A percentile compares a stretch with the other conserved stretches of the same genome.
Conservation (phyloP, 2,329 filamentous ascomycete genomes). For the Colletotrichum eremochloae region DNA sequence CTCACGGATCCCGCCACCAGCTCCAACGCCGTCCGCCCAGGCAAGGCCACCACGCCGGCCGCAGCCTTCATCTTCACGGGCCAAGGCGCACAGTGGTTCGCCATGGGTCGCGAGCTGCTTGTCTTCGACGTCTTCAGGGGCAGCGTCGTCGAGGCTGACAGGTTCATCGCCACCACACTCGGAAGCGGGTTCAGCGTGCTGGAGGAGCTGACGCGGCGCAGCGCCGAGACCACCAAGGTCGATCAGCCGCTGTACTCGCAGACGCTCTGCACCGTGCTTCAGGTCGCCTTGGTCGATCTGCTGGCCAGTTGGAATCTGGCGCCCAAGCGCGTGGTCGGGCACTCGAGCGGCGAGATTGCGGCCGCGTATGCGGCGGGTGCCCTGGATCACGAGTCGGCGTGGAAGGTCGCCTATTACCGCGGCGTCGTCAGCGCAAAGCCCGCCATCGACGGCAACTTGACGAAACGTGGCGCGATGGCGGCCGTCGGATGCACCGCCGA, state of each 20-base stretch:
- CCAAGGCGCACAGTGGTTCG: conserved; percentile 40
- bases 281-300: conserved; percentile 56
- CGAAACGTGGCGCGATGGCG: background rate
- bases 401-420: conserved; percentile 61
- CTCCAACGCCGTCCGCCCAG: background rate
- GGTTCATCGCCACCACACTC: conserved; percentile 51
- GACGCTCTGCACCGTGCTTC: conserved; percentile 57
- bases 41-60: background rate
- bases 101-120: conserved; percentile 33
- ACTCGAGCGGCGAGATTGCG: conserved; percentile 55
- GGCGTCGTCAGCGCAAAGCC: conserved; percentile 50
- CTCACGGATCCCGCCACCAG: background rate
- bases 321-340: conserved; percentile 50
- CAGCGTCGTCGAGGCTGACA: background rate
- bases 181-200: conserved; percentile 51
- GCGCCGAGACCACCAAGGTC: conserved; percentile 41
- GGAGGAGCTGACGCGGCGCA: conserved; percentile 48
- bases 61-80: conserved; percentile 38
- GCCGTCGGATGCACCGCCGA: conserved; percentile 8
- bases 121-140: background rate
- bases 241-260: conserved; percentile 47
- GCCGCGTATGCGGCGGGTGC: conserved; percentile 57
- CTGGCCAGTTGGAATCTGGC: conserved; percentile 47
- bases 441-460: background rate
- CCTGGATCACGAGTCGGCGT: conserved; percentile 53